A percentile compares a stretch with the other conserved stretches of the same genome.
These are phyloP conservation scores for Phytophthora tentaculata DNA, from an alignment of 352 stramenopile genomes.

Conservation along the genomic window DNA sequence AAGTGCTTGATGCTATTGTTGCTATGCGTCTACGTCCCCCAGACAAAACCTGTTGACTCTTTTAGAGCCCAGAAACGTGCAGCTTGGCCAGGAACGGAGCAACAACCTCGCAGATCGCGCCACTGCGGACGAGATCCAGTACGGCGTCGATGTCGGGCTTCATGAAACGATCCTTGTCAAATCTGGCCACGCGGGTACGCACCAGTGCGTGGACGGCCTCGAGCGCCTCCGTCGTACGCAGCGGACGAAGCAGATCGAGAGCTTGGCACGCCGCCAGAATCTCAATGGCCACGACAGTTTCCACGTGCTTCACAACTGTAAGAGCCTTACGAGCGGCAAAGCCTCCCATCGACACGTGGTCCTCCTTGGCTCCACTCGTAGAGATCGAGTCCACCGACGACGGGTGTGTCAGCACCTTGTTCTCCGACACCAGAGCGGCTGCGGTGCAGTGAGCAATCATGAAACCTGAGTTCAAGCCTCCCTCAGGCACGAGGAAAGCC, in stretches of 20 bases:
- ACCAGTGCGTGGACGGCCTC: conserved; percentile 85
- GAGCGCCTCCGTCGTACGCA: conserved; percentile 82
- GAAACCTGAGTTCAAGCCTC: conserved; percentile 90
- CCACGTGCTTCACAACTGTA: conserved; percentile 86
- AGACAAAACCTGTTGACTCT: too few relatives aligned
- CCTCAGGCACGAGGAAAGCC: conserved; percentile 86
- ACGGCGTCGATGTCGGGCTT: conserved; percentile 89
- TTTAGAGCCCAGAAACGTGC: conserved; percentile 51
- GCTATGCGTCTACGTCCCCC: too few relatives aligned
- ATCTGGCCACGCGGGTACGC: conserved; percentile 56
- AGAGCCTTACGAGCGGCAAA: conserved; percentile 87
- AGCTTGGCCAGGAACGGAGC: conserved; percentile 64
- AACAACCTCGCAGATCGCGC: conserved; percentile 65
- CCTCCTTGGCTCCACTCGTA: conserved; percentile 88
- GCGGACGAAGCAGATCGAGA: conserved; percentile 84
- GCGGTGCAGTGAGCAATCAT: conserved; percentile 93
- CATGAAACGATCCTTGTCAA: conserved; percentile 90
- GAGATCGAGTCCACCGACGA: conserved; percentile 91
- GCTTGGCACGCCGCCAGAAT: conserved; percentile 87
- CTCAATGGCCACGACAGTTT: conserved; percentile 90
- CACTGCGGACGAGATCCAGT: conserved; percentile 77
- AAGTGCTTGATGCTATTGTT: conserved; percentile 4
- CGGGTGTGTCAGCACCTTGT: conserved; percentile 90
- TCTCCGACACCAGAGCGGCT: conserved; percentile 87
- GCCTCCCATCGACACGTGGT: conserved; percentile 91